phyloP scores from a whole-genome alignment of 2,329 filamentous ascomycete species.

The Amphichorda felina region DNA sequence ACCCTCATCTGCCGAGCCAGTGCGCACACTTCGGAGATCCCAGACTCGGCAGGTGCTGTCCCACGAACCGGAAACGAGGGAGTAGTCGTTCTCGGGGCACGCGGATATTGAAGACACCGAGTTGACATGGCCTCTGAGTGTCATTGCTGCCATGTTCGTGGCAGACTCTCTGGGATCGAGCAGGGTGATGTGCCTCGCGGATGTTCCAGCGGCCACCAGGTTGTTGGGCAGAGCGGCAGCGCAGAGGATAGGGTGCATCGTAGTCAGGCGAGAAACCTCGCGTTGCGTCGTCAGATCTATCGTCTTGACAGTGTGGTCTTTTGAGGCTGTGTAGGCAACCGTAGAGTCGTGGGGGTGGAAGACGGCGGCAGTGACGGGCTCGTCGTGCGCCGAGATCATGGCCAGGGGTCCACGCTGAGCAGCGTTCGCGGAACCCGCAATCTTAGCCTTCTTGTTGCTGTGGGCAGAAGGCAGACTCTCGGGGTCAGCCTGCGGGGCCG shows the following conservation, averaged over 20 bases:
- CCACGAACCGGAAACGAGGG: slow-evolving; percentile 80
- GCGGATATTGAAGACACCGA: slow-evolving; percentile 40
- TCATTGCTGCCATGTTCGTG: slow-evolving; percentile 70
- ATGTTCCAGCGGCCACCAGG: slow-evolving; percentile 62
- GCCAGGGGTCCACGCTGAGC: slow-evolving; percentile 72
- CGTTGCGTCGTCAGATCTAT: slow-evolving; percentile 76
- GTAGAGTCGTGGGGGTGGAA: slow-evolving; percentile 81
- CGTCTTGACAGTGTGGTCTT: slow-evolving; percentile 83
- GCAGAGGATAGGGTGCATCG: slow-evolving; percentile 72
- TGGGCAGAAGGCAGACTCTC: slow-evolving; percentile 56
- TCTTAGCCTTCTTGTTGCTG: slow-evolving; percentile 66
- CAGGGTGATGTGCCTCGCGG: slow-evolving; percentile 75
- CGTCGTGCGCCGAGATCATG: slow-evolving; percentile 59
- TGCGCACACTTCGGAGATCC: slow-evolving; percentile 69
- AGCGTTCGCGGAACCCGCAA: slow-evolving; percentile 27
- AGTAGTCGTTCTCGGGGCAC: slow-evolving; percentile 57
- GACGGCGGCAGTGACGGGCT: slow-evolving; percentile 64
- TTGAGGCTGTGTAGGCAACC: slow-evolving; percentile 82
- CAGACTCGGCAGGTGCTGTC: slow-evolving; percentile 90
- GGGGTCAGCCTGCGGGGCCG: slow-evolving; percentile 61
- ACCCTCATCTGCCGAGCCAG: slow-evolving; percentile 43
- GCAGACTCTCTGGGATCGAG: slow-evolving; percentile 78
- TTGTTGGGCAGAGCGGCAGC: slow-evolving; percentile 59
- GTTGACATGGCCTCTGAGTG: slow-evolving; percentile 82
- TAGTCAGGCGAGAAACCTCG: slow-evolving; percentile 72